phyloP scores from a whole-genome alignment of 345 rosid species.

The Durio zibethinus region DNA sequence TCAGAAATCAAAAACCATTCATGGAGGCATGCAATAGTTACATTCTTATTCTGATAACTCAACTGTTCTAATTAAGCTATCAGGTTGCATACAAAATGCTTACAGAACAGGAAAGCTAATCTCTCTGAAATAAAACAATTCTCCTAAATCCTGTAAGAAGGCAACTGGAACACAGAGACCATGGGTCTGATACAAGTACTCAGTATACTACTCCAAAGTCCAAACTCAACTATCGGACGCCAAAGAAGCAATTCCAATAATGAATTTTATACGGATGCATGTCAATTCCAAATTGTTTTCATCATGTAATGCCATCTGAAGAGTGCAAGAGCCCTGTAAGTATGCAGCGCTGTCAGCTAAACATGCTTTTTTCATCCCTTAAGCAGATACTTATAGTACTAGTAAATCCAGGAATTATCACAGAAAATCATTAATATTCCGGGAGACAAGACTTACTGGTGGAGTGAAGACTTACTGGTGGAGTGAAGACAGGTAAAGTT shows the following conservation, averaged over 20 bases:
- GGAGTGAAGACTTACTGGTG: too few species aligned
- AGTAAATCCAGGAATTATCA: too few species aligned
- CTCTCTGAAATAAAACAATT: not conserved
- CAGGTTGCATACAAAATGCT: not conserved
- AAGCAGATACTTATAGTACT: not conserved
- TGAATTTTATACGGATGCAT: constrained; percentile 60
- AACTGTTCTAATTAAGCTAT: not conserved
- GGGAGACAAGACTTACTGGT: too few species aligned
- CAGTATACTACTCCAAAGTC: too few species aligned
- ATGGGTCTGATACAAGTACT: too few species aligned
- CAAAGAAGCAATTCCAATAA: constrained; percentile 20
- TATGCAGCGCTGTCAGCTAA: not conserved
- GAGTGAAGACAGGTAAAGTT: constrained; percentile 46
- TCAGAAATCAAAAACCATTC: not conserved
- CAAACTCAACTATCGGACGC: not conserved
- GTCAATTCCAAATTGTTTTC: constrained; percentile 34
- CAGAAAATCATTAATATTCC: not conserved
- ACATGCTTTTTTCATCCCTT: not conserved
- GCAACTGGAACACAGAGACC: too few species aligned
- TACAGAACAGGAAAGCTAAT: not conserved
- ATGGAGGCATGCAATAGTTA: not conserved
- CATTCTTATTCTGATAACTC: not conserved
- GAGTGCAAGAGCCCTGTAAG: constrained; percentile 57
- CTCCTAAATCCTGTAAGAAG: not conserved
- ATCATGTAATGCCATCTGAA: constrained; percentile 52